Evolutionary conservation across 768 basidiomycete genomes (phyloP), one percentile per base, ranked within the genome.

Genomic region (Clitopilus hobsonii): DNA sequence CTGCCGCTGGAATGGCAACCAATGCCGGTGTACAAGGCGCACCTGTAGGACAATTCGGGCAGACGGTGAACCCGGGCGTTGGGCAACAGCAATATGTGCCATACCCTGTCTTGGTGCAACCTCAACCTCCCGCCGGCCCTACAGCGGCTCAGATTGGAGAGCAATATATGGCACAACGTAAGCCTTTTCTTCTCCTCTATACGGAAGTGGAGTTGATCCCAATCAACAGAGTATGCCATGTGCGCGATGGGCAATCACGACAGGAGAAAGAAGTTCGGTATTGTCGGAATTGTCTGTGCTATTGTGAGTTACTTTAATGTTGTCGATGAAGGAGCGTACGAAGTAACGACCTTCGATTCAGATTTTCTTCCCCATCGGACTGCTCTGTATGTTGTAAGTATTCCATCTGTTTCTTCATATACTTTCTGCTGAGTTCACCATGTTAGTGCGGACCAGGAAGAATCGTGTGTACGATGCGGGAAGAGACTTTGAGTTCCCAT

Each of bases 301-400:
- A 58, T 69, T 14, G 66, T 67, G 55, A 56, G 67, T 30, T 26
- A 7, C 36, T 32, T 32, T 38, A 28, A 22, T 3, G 6, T n/a
- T 27, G 6, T 22, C 20, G 24, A 14, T 27, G 24, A n/a, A 8
- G 13, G 20, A 8, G 29, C n/a, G 6, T 20, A 18, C n/a, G 20
- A 28, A 38, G 6, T 41, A 8, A 23, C 16, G 25, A 18, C 13
- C 52, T 25, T 27, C 54, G n/a, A 3, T 5, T 47, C 14, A 65
- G 59, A 22, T 62, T 16, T 63, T 64, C 52, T 66, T 66, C 54
- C 65, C 65, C 11, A 60, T 64, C n/a, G 65, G 63, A 10, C 50
- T 66, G 48, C 49, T 65, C 3, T 63, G 63, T 45, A 48, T 65
- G 28, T 58, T 63, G 60, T 65, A 50, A 28, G 60, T 57, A 11